Conservation (phyloP, 2,329 filamentous ascomycete genomes). For the Aspergillus hortae region DNA sequence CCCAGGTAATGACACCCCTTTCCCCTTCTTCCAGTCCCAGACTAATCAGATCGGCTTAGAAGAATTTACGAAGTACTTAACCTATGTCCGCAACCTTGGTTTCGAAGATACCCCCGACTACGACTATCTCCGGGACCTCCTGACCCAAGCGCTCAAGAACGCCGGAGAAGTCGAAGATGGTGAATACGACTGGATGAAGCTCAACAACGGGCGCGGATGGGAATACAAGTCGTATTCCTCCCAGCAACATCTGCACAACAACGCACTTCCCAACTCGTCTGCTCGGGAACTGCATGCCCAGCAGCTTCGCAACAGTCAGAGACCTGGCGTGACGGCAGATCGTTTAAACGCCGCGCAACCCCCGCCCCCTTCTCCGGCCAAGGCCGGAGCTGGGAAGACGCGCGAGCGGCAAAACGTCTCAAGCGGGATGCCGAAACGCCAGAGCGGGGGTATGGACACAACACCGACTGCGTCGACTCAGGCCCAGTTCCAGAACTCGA, state of each 20-base stretch:
- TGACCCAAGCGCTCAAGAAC: conserved; percentile 93
- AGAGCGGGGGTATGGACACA: conserved; percentile 64
- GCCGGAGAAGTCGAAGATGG: conserved; percentile 93
- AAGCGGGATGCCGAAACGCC: conserved; percentile 72
- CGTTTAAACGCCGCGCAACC: conserved; percentile 94
- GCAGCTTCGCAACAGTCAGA: conserved; percentile 56
- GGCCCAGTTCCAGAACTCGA: conserved; percentile 95
- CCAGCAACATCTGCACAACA: conserved; percentile 73
- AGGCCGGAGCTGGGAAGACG: conserved; percentile 69
- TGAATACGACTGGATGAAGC: conserved; percentile 99
- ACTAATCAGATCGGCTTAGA: conserved; percentile 51
- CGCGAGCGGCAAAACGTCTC: conserved; percentile 71
- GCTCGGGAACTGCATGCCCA: conserved; percentile 77
- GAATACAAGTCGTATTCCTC: conserved; percentile 71
- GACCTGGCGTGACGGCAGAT: conserved; percentile 68
- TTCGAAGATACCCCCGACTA: conserved; percentile 99
- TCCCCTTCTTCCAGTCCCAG: not conserved
- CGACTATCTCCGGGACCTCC: conserved; percentile 92
- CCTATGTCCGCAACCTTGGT: conserved; percentile 93
- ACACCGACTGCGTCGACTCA: conserved; percentile 89
- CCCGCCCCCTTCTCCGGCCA: conserved; percentile 80
- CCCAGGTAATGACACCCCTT: conserved; percentile 54
- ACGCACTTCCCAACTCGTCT: conserved; percentile 74
- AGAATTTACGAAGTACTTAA: conserved; percentile 96
- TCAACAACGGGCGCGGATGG: conserved; percentile 90